These are phyloP conservation scores for Neoboletus magnificus DNA, from an alignment of 768 basidiomycete genomes.

Conservation along the genomic window DNA sequence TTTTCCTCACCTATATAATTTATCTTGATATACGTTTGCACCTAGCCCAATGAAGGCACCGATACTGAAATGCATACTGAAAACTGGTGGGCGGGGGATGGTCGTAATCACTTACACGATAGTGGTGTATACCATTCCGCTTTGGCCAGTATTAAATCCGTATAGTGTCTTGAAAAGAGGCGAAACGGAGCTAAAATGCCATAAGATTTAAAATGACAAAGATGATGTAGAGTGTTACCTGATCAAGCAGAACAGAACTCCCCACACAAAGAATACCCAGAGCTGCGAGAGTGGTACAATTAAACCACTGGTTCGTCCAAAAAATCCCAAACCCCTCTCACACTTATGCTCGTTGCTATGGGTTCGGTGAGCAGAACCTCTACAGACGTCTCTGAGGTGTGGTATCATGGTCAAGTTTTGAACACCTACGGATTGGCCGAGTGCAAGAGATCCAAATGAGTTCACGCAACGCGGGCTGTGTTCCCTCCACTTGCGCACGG, in stretches of 20 bases:
- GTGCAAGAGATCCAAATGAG: constrained; percentile 69
- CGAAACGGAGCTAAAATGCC: constrained; percentile 44
- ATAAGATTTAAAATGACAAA: not conserved
- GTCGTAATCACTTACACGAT: constrained; percentile 42
- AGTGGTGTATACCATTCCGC: constrained; percentile 57
- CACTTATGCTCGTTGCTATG: constrained; percentile 68
- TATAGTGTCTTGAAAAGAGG: constrained; percentile 55
- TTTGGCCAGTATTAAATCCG: constrained; percentile 55
- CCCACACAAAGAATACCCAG: constrained; percentile 73
- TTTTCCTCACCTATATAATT: constrained; percentile 40
- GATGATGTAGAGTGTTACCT: constrained; percentile 33
- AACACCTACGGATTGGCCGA: constrained; percentile 60
- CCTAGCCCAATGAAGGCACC: constrained; percentile 47
- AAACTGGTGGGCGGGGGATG: not conserved
- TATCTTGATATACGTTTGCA: constrained; percentile 45
- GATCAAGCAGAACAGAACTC: constrained; percentile 63
- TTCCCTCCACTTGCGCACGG: constrained; percentile 60
- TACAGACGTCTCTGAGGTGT: not conserved
- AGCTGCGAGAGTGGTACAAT: constrained; percentile 35
- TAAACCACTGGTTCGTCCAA: not conserved
- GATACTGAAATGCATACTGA: constrained; percentile 36
- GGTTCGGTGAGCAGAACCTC: constrained; percentile 46
- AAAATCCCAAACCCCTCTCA: constrained; percentile 30
- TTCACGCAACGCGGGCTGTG: constrained; percentile 47
- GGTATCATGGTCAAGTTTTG: not conserved